Base-by-base conservation (phyloP, 352 stramenopile species). In the Globisporangium heterothallicum region DNA sequence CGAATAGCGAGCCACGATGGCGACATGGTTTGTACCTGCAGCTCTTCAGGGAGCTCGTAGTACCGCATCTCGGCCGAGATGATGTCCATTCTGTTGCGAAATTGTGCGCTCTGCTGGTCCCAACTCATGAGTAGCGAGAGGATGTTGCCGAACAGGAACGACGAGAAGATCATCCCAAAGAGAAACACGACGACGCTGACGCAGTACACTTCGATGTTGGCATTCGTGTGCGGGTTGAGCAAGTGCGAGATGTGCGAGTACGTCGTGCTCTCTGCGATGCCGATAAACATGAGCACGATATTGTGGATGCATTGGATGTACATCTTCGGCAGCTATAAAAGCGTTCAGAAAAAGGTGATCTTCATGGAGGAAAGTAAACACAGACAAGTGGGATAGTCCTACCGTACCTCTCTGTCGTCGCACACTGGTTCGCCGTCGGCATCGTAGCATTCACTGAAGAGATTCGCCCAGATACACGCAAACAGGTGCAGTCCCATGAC, bases 11-110 rank as follows among this genome's bases (percentile, higher is more conserved):
- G 22, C 16, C 9, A 19, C 25, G 25, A 40, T 38, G 30, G n/a
- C n/a, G n/a, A n/a, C n/a, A n/a, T n/a, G n/a, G n/a, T n/a, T n/a
- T 9, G 14, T 43, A 78, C 68, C 62, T 78, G 72, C 21, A 90
- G 51, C 16, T 88, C 78, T 49, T 86, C 68, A 1, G 78, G 81
- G 7, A 92, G 58, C 42, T 89, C 75, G 62, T 92, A 90, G 42
- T 92, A 80, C 26, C 76, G 75, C 78, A 92, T 89, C 42, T 90
- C 78, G 8, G 78, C 73, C 45, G 68, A 74, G 53, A 94, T 89
- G 63, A 89, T 86, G 55, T 92, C 84, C 81, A 94, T 92, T 30
- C 78, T 75, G 54, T 91, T 91, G 29, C 80, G 74, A 46, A 88
- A 91, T 50, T 83, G 70, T 12, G 78, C 74, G 49, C 74, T 91